phyloP scores from a whole-genome alignment of 768 basidiomycete species.

The Dacryopinax spathularia region DNA sequence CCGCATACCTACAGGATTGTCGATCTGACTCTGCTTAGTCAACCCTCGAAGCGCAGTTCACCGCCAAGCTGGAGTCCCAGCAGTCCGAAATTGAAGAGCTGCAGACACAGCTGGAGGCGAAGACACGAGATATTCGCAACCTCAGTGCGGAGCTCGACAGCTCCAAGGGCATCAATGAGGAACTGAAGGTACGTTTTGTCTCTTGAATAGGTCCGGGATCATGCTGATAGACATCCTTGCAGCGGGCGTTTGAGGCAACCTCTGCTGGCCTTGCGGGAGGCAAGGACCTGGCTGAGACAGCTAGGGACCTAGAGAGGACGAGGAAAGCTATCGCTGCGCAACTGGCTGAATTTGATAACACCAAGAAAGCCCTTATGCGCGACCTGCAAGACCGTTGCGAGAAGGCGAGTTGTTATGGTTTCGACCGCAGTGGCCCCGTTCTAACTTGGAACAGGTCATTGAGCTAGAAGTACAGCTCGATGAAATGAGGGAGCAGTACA shows the following conservation, averaged over 20 bases:
- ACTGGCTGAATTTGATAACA: slow-evolving; percentile 93
- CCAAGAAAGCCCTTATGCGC: slow-evolving; percentile 97
- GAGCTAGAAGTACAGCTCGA: slow-evolving; percentile 98
- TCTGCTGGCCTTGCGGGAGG: slow-evolving; percentile 95
- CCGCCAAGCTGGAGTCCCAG: slow-evolving; percentile 81
- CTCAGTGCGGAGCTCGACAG: slow-evolving; percentile 79
- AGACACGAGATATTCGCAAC: slow-evolving; percentile 66
- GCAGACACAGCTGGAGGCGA: slow-evolving; percentile 78
- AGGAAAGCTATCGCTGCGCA: slow-evolving; percentile 97
- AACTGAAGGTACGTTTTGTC: slow-evolving; percentile 63
- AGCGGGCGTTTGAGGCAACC: slow-evolving; percentile 95
- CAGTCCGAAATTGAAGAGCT: slow-evolving; percentile 70
- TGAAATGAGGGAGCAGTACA: slow-evolving; percentile 97
- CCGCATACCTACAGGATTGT: slow-evolving; percentile 1
- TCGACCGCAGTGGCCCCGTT: slow-evolving; percentile 10
- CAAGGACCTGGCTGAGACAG: slow-evolving; percentile 91
- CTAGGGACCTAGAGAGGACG: slow-evolving; percentile 90
- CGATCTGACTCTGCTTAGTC: slow-evolving; percentile 35
- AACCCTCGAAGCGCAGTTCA: slow-evolving; percentile 89
- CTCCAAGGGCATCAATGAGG: slow-evolving; percentile 91
- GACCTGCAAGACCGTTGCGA: slow-evolving; percentile 99
- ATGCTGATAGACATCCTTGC: neutral
- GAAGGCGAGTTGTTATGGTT: slow-evolving; percentile 45
- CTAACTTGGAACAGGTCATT: slow-evolving; percentile 53
- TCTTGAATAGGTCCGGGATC: neutral